phyloP scores from a whole-genome alignment of 768 basidiomycete genomes.

The Calvatia gigantea region DNA sequence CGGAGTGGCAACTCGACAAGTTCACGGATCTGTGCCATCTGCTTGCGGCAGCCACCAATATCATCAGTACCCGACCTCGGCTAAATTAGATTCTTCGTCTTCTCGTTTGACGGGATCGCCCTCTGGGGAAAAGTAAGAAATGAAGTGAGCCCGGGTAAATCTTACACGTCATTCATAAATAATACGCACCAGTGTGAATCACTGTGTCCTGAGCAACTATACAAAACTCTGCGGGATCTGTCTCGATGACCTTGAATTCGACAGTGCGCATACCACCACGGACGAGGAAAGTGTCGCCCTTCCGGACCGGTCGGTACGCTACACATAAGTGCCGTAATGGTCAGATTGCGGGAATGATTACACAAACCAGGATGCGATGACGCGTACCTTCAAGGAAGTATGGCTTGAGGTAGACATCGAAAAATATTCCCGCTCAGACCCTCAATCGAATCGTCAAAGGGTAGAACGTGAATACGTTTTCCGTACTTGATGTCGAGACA shows the following conservation, averaged over 20 bases:
- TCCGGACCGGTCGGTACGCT: conserved; percentile 94
- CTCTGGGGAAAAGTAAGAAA: conserved; percentile 44
- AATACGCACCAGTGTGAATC: conserved; percentile 74
- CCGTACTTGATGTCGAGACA: conserved; percentile 99
- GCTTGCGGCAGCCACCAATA: conserved; percentile 98
- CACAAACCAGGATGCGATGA: background rate
- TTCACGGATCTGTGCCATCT: conserved; percentile 99
- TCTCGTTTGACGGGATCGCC: conserved; percentile 99
- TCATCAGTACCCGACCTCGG: conserved; percentile 99
- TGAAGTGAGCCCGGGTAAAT: conserved; percentile 13
- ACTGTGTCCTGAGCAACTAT: conserved; percentile 99
- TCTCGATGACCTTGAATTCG: conserved; percentile 99
- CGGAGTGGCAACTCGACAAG: conserved; percentile 96
- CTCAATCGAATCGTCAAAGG: conserved; percentile 98
- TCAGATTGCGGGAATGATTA: background rate
- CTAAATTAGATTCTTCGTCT: conserved; percentile 95
- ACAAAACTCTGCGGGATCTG: conserved; percentile 96
- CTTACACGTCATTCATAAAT: background rate
- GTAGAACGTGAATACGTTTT: conserved; percentile 93
- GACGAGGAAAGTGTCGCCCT: conserved; percentile 99
- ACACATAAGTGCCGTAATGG: conserved; percentile 8
- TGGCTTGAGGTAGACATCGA: conserved; percentile 97
- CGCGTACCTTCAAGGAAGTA: conserved; percentile 92
- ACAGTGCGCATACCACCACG: conserved; percentile 98
- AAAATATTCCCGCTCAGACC: conserved; percentile 97